Conservation (phyloP, 2,329 filamentous ascomycete species). For the Nothophaeocryptopus gaeumannii region DNA sequence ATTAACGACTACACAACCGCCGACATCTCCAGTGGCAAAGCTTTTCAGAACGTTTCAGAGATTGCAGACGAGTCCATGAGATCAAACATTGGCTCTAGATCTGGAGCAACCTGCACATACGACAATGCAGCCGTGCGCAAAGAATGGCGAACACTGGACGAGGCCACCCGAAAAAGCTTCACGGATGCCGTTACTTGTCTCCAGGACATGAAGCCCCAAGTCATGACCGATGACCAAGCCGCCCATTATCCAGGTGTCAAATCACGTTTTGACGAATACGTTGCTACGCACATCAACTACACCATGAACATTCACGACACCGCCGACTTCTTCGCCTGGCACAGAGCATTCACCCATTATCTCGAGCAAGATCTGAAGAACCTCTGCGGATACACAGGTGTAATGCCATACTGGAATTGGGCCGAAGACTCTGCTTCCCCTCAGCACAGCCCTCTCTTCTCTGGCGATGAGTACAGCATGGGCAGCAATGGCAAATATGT, state of each 20-base stretch:
- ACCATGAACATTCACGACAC: constrained; percentile 34
- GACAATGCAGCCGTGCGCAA: constrained; percentile 27
- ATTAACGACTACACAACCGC: constrained; percentile 25
- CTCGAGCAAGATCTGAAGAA: constrained; percentile 44
- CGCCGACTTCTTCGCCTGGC: constrained; percentile 40
- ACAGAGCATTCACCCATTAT: constrained; percentile 43
- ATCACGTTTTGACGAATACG: constrained; percentile 32
- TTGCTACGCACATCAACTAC: constrained; percentile 36
- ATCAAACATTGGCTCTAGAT: constrained; percentile 25
- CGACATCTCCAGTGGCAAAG: constrained; percentile 29
- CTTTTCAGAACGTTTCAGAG: constrained; percentile 30
- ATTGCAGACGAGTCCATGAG: constrained; percentile 31
- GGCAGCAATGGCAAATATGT: constrained; percentile 33
- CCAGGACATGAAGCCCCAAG: constrained; percentile 26
- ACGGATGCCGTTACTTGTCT: constrained; percentile 34
- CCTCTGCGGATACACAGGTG: constrained; percentile 45
- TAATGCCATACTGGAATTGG: constrained; percentile 35
- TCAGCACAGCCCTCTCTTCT: constrained; percentile 49
- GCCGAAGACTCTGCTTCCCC: constrained; percentile 35
- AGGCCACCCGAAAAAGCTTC: constrained; percentile 30
- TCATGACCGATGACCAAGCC: constrained; percentile 28
- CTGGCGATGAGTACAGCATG: constrained; percentile 50
- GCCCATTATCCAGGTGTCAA: constrained; percentile 31
- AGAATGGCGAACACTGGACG: constrained; percentile 30
- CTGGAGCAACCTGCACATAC: constrained; percentile 28